These are phyloP conservation scores for Hericium coralloides DNA, from an alignment of 768 basidiomycete genomes.

Conservation along the genomic window DNA sequence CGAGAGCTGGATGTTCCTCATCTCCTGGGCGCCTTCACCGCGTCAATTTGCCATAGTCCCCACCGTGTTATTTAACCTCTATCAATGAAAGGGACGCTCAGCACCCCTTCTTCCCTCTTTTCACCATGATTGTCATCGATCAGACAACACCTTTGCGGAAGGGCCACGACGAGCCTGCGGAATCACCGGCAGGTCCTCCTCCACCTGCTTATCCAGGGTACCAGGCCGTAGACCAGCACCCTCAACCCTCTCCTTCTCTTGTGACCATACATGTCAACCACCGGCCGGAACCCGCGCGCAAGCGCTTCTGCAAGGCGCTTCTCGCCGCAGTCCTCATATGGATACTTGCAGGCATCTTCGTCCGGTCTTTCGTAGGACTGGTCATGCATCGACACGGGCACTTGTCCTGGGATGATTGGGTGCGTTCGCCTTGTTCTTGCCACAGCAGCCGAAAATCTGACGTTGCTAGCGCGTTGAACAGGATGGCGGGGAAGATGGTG, in stretches of 20 bases:
- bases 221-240: not conserved
- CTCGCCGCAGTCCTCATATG: constrained; percentile 19
- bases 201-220: constrained; percentile 6
- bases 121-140: constrained; percentile 1
- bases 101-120: not conserved
- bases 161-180: not conserved
- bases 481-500: not conserved
- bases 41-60: not conserved
- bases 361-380: constrained; percentile 3
- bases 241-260: not conserved
- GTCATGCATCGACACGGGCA: not conserved
- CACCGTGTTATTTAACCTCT: no score
- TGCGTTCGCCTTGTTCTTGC: not conserved
- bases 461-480: not conserved
- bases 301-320: constrained; percentile 21
- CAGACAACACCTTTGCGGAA: not conserved
- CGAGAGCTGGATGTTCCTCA: not conserved
- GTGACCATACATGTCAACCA: not conserved
- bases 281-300: constrained; percentile 1
- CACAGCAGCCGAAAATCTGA: not conserved
- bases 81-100: not conserved
- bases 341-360: constrained; percentile 10
- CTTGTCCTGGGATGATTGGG: not conserved
- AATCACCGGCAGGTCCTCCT: not conserved
- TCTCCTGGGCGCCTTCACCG: not conserved